phyloP scores from a whole-genome alignment of 2,329 filamentous ascomycete species.

The Cladosporium phlei region DNA sequence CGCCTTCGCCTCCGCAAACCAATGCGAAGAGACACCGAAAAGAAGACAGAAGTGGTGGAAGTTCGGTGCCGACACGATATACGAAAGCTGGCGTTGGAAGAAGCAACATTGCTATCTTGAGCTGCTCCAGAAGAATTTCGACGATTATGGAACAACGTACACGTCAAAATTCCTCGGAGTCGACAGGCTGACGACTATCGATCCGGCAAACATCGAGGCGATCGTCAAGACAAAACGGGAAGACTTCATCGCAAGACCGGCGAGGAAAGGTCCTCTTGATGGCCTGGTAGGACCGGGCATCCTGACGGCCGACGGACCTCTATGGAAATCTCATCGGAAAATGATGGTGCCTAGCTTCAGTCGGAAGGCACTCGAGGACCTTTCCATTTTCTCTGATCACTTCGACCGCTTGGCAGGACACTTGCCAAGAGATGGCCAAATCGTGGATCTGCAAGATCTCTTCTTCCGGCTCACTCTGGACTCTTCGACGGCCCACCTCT shows the following conservation, averaged over 20 bases:
- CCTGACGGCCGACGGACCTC: slow-evolving; percentile 6
- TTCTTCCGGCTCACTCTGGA: slow-evolving; percentile 48
- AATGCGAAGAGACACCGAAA: neutral
- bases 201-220: slow-evolving; percentile 9
- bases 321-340: slow-evolving; percentile 7
- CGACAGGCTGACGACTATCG: slow-evolving; percentile 4
- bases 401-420: slow-evolving; percentile 4
- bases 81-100: slow-evolving; percentile 5
- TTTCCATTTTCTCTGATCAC: neutral
- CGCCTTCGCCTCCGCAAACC: neutral
- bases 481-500: slow-evolving; percentile 43
- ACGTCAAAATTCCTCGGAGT: neutral
- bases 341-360: slow-evolving; percentile 10
- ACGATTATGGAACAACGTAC: slow-evolving; percentile 3
- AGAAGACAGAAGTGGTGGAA: slow-evolving; percentile 6
- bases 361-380: slow-evolving; percentile 5
- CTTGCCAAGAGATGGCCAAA: slow-evolving; percentile 40
- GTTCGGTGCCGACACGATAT: neutral
- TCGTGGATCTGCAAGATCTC: slow-evolving; percentile 37
- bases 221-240: slow-evolving; percentile 3
- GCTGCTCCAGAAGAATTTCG: slow-evolving; percentile 7
- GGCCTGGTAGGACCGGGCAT: neutral
- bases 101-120: slow-evolving; percentile 4
- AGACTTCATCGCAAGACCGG: slow-evolving; percentile 5
- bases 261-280: neutral